Evolutionary conservation across 441 rosid species (phyloP).

Genomic region (Jatropha podagrica): DNA sequence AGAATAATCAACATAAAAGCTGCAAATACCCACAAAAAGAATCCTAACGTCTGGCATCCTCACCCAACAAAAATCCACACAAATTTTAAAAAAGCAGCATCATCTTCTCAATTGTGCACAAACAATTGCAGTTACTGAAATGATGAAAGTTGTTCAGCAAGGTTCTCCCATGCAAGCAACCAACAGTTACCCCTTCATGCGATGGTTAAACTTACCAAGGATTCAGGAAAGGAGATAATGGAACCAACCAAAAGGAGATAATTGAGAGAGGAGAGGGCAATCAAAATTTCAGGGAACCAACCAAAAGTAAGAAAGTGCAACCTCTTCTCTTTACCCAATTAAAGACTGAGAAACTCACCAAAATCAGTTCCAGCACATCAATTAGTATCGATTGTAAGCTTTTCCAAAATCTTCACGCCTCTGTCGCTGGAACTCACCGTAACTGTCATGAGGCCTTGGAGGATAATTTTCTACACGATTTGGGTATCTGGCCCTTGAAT

Average conservation of each 20-base stretch:
- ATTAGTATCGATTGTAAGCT: slow-evolving; percentile 69
- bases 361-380: slow-evolving; percentile 28
- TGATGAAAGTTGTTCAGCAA: neutral
- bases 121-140: slow-evolving; percentile 14
- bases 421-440: slow-evolving; percentile 73
- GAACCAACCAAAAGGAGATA: neutral
- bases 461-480: slow-evolving; percentile 65
- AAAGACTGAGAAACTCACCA: slow-evolving; percentile 62
- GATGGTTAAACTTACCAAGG: slow-evolving; percentile 13
- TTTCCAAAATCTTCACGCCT: slow-evolving; percentile 85
- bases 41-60: slow-evolving; percentile 10
- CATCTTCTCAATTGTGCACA: slow-evolving; percentile 13
- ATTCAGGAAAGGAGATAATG: neutral
- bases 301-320: slow-evolving; percentile 6
- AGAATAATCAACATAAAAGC: slow-evolving; percentile 23
- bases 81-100: slow-evolving; percentile 20
- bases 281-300: slow-evolving; percentile 9
- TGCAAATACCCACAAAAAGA: slow-evolving; percentile 24
- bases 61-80: slow-evolving; percentile 17
- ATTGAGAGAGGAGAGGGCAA: neutral
- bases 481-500: slow-evolving; percentile 61
- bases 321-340: slow-evolving; percentile 13
- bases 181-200: slow-evolving; percentile 6
- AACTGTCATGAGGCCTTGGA: slow-evolving; percentile 67
- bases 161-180: slow-evolving; percentile 12